Conservation (phyloP, 441 rosid species). For the Rhodomyrtus psidioides region DNA sequence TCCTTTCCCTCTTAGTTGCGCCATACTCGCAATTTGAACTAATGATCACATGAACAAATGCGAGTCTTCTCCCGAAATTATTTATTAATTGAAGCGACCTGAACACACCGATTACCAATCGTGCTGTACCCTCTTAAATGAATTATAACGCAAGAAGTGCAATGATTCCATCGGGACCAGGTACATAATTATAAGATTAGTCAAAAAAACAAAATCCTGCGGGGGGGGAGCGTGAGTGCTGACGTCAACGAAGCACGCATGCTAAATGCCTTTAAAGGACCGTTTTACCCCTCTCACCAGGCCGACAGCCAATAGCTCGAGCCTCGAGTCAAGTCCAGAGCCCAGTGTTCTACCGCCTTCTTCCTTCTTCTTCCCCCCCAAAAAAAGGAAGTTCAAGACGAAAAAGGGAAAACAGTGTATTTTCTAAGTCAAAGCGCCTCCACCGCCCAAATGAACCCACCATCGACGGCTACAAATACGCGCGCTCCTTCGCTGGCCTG, state of each 20-base stretch:
- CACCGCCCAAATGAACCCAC: neutral
- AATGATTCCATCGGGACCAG: neutral
- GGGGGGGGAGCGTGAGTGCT: neutral
- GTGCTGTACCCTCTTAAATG: neutral
- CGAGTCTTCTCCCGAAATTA: too few species aligned
- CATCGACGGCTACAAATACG: conserved; percentile 7
- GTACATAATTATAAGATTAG: too few species aligned
- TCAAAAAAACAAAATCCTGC: neutral
- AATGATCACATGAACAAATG: too few species aligned
- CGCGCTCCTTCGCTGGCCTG: neutral
- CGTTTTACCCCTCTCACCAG: neutral
- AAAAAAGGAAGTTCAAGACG: neutral
- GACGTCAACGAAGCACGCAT: neutral
- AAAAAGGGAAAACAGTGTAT: too few species aligned
- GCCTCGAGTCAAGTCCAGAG: too few species aligned
- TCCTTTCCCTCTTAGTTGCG: too few species aligned
- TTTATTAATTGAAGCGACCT: too few species aligned
- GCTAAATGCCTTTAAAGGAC: neutral
- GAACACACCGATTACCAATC: neutral
- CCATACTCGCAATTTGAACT: too few species aligned
- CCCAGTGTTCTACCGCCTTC: neutral
- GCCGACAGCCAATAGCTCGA: neutral
- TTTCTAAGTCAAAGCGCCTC: neutral
- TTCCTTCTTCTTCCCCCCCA: neutral
- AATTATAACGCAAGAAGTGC: neutral